Conservation (phyloP, 164 flowering plant genomes). For the Taxillus chinensis region DNA sequence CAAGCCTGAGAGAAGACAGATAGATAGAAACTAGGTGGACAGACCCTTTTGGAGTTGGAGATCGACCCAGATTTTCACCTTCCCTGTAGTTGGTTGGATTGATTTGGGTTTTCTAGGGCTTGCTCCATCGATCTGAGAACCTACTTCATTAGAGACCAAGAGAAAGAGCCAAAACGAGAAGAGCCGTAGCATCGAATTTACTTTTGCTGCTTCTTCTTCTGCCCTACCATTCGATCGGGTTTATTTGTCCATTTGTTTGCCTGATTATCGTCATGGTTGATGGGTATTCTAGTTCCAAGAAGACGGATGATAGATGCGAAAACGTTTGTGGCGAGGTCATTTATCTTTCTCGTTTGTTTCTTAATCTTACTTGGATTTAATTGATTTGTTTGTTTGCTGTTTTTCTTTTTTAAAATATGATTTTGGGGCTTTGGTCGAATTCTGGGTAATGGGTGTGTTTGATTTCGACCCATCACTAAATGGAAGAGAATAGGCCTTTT, state of each 20-base stretch:
- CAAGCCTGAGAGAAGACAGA: neutral
- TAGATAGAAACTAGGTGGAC: too few relatives aligned
- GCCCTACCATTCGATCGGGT: too few relatives aligned
- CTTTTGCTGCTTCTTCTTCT: too few relatives aligned
- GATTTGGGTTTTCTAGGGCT: too few relatives aligned
- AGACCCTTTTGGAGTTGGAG: too few relatives aligned
- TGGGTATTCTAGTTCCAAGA: conserved; percentile 61
- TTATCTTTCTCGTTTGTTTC: neutral
- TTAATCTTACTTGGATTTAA: conserved; percentile 2
- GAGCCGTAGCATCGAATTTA: neutral
- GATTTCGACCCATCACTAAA: neutral
- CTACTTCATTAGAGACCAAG: too few relatives aligned
- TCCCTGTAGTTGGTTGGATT: too few relatives aligned
- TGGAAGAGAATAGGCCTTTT: neutral
- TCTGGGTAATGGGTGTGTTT: neutral
- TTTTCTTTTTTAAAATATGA: neutral
- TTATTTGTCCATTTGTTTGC: neutral
- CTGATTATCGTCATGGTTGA: conserved; percentile 25
- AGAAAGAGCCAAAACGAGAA: neutral
- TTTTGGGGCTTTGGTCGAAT: neutral
- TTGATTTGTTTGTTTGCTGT: neutral
- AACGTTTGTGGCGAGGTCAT: conserved; percentile 80
- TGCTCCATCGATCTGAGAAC: too few relatives aligned
- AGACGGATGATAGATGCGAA: conserved; percentile 68
- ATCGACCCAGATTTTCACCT: too few relatives aligned